Conservation (phyloP, 140 eudicot genomes). For the Senecio squalidus region DNA sequence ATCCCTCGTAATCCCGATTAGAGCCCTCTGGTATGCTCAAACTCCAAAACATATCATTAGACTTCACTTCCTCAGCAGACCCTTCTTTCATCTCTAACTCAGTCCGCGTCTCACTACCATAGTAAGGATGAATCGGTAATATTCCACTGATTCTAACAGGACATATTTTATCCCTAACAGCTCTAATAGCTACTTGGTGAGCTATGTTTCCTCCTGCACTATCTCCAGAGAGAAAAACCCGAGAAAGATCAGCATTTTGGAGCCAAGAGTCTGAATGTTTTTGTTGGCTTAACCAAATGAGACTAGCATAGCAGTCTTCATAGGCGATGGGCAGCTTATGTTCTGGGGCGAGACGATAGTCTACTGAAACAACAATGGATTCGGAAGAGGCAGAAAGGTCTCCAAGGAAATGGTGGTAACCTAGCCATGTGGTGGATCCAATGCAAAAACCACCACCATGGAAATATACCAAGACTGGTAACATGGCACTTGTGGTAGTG, state of each 20-base stretch:
- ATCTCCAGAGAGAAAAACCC: constrained; percentile 74
- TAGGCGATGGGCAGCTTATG: constrained; percentile 72
- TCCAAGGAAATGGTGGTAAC: constrained; percentile 73
- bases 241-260: constrained; percentile 46
- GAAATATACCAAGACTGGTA: constrained; percentile 60
- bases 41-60: constrained; percentile 83
- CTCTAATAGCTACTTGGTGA: constrained; percentile 58
- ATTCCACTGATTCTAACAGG: constrained; percentile 41
- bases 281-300: constrained; percentile 49
- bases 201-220: constrained; percentile 94
- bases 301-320: constrained; percentile 56
- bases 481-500: constrained; percentile 2
- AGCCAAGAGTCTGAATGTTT: constrained; percentile 50
- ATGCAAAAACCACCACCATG: constrained; percentile 92
- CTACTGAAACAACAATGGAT: constrained; percentile 57
- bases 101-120: constrained; percentile 67
- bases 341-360: constrained; percentile 87
- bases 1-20: constrained; percentile 59
- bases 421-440: constrained; percentile 80
- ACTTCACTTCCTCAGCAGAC: constrained; percentile 35
- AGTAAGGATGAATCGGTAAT: constrained; percentile 65
- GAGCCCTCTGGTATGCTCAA: constrained; percentile 65
- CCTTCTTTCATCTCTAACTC: constrained; percentile 36
- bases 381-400: constrained; percentile 40
- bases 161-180: constrained; percentile 18